Conservation (phyloP, 2,329 filamentous ascomycete species). For the Septoria petroselini region DNA sequence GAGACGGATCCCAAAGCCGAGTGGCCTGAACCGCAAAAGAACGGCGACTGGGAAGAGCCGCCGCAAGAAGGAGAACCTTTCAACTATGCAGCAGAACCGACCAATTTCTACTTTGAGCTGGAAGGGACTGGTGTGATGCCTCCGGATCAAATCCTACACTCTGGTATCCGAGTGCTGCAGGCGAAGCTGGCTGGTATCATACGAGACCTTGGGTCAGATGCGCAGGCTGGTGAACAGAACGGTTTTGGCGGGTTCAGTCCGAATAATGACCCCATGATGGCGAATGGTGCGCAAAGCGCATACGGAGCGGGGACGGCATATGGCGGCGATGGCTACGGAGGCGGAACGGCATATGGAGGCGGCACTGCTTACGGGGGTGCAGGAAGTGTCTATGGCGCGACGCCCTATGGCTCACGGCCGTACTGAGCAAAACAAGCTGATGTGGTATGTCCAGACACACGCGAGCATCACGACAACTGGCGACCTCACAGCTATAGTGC, state of each 20-base stretch:
- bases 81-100: constrained; percentile 82
- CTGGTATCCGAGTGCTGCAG: constrained; percentile 84
- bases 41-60: constrained; percentile 75
- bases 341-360: constrained; percentile 23
- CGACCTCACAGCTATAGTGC: too few species aligned
- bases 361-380: constrained; percentile 56
- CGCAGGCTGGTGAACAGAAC: constrained; percentile 50
- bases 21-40: constrained; percentile 44
- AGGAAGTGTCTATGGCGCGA: constrained; percentile 60
- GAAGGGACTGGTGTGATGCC: constrained; percentile 85
- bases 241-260: constrained; percentile 56
- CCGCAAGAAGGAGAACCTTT: constrained; percentile 80
- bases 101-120: constrained; percentile 83
- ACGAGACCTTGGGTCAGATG: constrained; percentile 58
- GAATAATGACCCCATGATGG: constrained; percentile 51
- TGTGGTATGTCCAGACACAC: too few species aligned
- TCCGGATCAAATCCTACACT: constrained; percentile 82
- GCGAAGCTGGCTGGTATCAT: constrained; percentile 83
- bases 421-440: constrained; percentile 9
- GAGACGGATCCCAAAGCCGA: constrained; percentile 61
- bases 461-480: too few species aligned
- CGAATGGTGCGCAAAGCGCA: constrained; percentile 64
- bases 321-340: constrained; percentile 63
- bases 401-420: constrained; percentile 27
- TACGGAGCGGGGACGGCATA: constrained; percentile 65